Base-by-base conservation (phyloP, 2,329 filamentous ascomycete species). In the Diaporthe citriasiana region DNA sequence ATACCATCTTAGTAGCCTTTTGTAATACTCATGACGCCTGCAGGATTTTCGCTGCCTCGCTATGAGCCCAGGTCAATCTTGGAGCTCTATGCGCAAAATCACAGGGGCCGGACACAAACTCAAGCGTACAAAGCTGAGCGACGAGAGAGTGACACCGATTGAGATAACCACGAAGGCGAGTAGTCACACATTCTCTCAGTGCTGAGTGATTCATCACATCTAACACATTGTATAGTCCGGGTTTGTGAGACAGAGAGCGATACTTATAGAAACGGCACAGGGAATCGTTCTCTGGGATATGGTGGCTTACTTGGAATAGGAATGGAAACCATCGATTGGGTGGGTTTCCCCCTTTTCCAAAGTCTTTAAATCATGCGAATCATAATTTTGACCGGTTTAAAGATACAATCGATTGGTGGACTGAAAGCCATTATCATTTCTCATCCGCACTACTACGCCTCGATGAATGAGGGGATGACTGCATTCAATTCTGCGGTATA, bases 71-170 rank as follows among this genome's bases (percentile, higher is more conserved):
- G 53, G 53, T 12, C 53, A 56, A 19, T 56, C 53, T 35, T 56
- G 53, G 53, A 56, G 53, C 53, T 56, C 53, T 56, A 56, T 35
- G 53, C 53, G 53, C 53, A 56, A 56, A 30, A 35, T 56, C 30
- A 35, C 3, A 56, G 53, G 35, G 53, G 53, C 30, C 4, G 53
- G 53, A 17, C 53, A 56, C 53, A 56, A 56, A 35, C 7, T 56
- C 53, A 56, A 56, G 9, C 53, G 17, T 3, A 56, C 30, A 35
- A 35, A 13, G n/a, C 30, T 35, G 5, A 27, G 19, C 12, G 53
- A 56, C 19, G 30, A 56, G 27, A n/a, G 30, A 35, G 19, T 56
- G 4, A 56, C 53, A 5, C 5, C 30, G 30, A 56, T 56, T 30
- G 53, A 56, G 8, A 35, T 35, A 35, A 10, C 4, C 17, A 30